Evolutionary conservation across 495 filamentous ascomycete species (phyloP).

Genomic region (Podospora anserina): DNA sequence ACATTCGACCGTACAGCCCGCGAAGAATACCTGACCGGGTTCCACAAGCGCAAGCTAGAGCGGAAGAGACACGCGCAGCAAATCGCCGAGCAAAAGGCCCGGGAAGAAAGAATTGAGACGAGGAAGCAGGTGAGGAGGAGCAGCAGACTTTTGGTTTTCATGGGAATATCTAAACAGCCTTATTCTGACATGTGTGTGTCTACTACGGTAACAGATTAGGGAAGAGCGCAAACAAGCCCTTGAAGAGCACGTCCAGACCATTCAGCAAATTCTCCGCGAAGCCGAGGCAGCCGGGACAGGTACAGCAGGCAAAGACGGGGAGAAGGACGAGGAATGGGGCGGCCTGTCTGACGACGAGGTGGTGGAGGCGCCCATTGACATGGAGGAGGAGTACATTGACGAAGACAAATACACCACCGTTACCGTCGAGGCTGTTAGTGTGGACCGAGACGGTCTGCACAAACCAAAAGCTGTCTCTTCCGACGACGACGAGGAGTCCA

Average conservation of each 20-base stretch:
- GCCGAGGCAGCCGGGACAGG: conserved; percentile 46
- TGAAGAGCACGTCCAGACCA: conserved; percentile 69
- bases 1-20: conserved; percentile 75
- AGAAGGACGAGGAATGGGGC: conserved; percentile 52
- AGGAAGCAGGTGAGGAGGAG: conserved; percentile 62
- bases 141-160: neutral
- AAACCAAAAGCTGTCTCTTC: conserved; percentile 47
- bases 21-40: conserved; percentile 85
- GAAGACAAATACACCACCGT: conserved; percentile 94
- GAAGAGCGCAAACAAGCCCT: conserved; percentile 76
- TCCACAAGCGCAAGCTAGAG: conserved; percentile 89
- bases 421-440: conserved; percentile 84
- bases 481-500: conserved; percentile 44
- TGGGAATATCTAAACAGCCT: neutral
- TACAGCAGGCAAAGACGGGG: conserved; percentile 28
- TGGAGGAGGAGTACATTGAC: conserved; percentile 93
- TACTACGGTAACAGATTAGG: conserved; percentile 57
- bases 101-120: conserved; percentile 66
- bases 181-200: neutral
- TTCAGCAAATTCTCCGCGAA: conserved; percentile 61
- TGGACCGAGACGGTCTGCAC: conserved; percentile 66
- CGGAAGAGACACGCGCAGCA: conserved; percentile 80
- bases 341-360: conserved; percentile 58
- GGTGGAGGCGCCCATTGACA: conserved; percentile 53
- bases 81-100: conserved; percentile 64